A percentile compares a stretch with the other conserved stretches of the same genome.
Conservation (phyloP, 148 eudicot species). For the Beta vulgaris region DNA sequence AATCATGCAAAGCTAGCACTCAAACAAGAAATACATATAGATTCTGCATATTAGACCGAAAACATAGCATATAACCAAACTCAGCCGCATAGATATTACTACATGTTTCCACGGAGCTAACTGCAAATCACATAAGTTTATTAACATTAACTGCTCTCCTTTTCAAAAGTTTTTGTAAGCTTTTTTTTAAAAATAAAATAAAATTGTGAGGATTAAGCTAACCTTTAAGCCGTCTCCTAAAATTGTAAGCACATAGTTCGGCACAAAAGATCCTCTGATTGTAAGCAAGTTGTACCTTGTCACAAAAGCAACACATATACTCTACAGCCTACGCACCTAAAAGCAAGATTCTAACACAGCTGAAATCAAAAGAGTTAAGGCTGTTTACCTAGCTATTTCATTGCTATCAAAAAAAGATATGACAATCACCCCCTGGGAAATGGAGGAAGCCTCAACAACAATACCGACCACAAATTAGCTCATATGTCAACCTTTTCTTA, state of each 20-base stretch:
- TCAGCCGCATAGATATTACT: neutral
- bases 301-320: neutral
- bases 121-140: neutral
- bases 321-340: neutral
- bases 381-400: neutral
- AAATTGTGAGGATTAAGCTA: no score
- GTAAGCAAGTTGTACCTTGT: neutral
- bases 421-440: neutral
- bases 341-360: neutral
- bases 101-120: neutral
- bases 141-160: no score
- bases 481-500: neutral
- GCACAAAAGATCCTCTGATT: neutral
- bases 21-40: neutral
- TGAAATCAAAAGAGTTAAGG: neutral
- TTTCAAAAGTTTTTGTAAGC: no score
- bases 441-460: neutral
- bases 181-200: no score
- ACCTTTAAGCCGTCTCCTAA: no score
- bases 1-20: neutral
- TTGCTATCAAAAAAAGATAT: neutral
- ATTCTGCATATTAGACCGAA: neutral
- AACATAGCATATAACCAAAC: neutral
- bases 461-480: neutral
- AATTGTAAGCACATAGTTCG: neutral